Conservation (phyloP, 1,284 basidiomycete genomes). For the Paramarasmius palmivorus region DNA sequence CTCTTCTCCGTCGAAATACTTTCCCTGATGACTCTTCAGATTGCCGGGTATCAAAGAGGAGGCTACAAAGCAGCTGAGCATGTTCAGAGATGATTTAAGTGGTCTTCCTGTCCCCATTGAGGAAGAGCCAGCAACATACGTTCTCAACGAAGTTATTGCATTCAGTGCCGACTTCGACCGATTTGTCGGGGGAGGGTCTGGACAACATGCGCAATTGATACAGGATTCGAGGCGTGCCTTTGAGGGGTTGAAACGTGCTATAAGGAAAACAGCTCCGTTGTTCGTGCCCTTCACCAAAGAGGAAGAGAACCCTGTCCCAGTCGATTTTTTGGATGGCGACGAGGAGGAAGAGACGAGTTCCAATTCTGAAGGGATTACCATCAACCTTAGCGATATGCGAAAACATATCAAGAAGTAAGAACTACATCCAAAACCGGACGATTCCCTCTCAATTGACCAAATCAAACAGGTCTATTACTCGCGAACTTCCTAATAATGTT, state of each 20-base stretch:
- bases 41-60: background rate
- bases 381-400: background rate
- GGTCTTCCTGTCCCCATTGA: background rate
- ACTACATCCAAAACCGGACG: background rate
- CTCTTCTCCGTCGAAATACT: background rate
- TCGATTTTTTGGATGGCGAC: background rate
- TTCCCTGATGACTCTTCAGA: slow-evolving; percentile 4
- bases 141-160: too few relatives aligned
- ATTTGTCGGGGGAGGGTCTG: slow-evolving; percentile 14
- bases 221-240: too few relatives aligned
- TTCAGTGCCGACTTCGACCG: too few relatives aligned
- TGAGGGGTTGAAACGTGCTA: too few relatives aligned
- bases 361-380: background rate
- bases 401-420: background rate
- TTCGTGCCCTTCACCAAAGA: slow-evolving; percentile 18
- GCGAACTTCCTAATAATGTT: slow-evolving; percentile 32
- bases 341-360: background rate
- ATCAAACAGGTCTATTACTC: slow-evolving; percentile 23
- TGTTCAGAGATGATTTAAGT: background rate
- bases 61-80: background rate
- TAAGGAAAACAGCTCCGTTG: too few relatives aligned
- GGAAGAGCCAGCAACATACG: background rate
- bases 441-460: slow-evolving; percentile 16
- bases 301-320: background rate
- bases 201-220: slow-evolving; percentile 14